Evolutionary conservation across 257 asterid genomes (phyloP).

Genomic region (Nemophila menziesii): DNA sequence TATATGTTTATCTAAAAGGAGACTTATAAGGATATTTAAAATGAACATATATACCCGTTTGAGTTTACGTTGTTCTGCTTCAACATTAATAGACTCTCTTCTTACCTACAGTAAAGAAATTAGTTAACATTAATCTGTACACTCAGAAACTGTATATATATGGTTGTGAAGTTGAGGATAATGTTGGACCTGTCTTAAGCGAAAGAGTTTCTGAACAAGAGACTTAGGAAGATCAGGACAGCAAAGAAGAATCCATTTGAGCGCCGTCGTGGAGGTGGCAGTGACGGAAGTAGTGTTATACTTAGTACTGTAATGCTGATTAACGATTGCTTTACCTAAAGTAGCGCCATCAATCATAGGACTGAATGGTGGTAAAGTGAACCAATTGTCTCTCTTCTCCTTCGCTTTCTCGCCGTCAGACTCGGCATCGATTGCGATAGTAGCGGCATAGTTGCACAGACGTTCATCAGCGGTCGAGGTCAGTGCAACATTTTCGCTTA

Average conservation of each 20-base stretch:
- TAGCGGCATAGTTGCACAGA: conserved; percentile 15
- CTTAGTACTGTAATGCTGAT: conserved; percentile 9
- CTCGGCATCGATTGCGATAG: conserved; percentile 16
- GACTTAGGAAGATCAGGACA: conserved; percentile 77
- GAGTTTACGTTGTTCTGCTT: conserved; percentile 28
- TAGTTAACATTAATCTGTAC: neutral
- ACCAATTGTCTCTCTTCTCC: conserved; percentile 31
- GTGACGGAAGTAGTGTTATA: neutral
- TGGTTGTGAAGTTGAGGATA: neutral
- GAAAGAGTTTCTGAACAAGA: conserved; percentile 87
- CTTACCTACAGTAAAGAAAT: conserved; percentile 40
- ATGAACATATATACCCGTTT: conserved; percentile 49
- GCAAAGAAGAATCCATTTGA: conserved; percentile 73
- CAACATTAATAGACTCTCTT: conserved; percentile 30
- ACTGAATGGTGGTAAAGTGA: conserved; percentile 54
- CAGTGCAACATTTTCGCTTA: neutral
- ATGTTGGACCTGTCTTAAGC: conserved; percentile 55
- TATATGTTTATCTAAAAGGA: too few relatives aligned
- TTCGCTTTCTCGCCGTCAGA: conserved; percentile 12
- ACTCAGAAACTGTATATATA: too few relatives aligned
- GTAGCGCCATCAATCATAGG: conserved; percentile 38
- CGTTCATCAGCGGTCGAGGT: conserved; percentile 2
- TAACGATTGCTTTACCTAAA: conserved; percentile 24
- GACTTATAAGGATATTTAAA: too few relatives aligned
- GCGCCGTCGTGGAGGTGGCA: conserved; percentile 34